A percentile compares a stretch with the other conserved stretches of the same genome.
These are phyloP conservation scores for Pythium sukuiense DNA, from an alignment of 352 stramenopile species.

Conservation along the genomic window DNA sequence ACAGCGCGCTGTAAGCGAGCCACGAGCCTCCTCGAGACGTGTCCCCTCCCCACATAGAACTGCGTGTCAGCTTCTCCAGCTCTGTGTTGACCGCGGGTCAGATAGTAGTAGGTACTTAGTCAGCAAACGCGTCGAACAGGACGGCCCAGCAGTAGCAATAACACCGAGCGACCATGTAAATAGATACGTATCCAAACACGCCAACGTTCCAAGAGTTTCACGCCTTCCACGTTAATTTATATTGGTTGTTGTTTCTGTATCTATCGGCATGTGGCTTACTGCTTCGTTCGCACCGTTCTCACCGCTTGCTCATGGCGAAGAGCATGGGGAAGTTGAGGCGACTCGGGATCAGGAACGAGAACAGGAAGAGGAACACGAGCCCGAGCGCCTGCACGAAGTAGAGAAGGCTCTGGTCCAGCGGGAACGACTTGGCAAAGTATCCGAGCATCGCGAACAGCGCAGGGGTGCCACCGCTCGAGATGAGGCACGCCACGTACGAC, in stretches of 20 bases:
- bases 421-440: conserved; percentile 76
- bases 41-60: not conserved
- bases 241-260: too few species aligned
- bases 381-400: conserved; percentile 75
- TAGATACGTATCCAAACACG: conserved; percentile 14
- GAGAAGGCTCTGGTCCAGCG: conserved; percentile 76
- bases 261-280: not conserved
- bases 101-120: conserved; percentile 1
- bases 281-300: conserved; percentile 20
- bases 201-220: not conserved
- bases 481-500: conserved; percentile 53
- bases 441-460: conserved; percentile 72
- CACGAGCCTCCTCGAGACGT: not conserved
- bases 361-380: conserved; percentile 68
- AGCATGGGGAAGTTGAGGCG: conserved; percentile 83
- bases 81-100: not conserved
- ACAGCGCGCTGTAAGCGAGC: conserved; percentile 22
- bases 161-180: conserved; percentile 15
- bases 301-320: conserved; percentile 79
- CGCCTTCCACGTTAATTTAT: conserved; percentile 1
- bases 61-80: conserved; percentile 1
- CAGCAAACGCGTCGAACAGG: not conserved
- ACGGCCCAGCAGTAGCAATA: conserved; percentile 14
- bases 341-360: conserved; percentile 75
- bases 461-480: conserved; percentile 48